Percentiles rank a stretch among this genome's conserved stretches.
Evolutionary conservation across 176 grass and related monocot genomes (phyloP).

Genomic region (Oryza australiensis): DNA sequence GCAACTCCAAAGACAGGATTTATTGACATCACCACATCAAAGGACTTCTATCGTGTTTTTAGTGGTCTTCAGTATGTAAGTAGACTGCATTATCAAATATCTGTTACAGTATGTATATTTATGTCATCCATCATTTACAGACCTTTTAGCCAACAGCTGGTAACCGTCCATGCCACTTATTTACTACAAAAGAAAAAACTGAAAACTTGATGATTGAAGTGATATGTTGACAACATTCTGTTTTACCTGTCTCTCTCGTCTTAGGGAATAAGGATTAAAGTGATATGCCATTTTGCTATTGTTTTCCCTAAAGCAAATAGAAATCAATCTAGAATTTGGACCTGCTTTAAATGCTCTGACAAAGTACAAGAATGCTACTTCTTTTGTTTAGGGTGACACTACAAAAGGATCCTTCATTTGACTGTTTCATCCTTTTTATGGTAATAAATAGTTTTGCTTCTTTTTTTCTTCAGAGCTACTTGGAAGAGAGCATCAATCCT

Average conservation of each 20-base stretch:
- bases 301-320: neutral
- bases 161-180: constrained; percentile 4
- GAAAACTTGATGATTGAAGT: neutral
- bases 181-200: neutral
- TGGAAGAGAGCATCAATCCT: constrained; percentile 74
- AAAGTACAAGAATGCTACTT: neutral
- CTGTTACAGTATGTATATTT: constrained; percentile 1
- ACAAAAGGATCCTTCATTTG: neutral
- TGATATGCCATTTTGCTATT: neutral
- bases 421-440: neutral
- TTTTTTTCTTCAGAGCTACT: constrained; percentile 60
- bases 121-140: neutral
- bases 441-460: neutral
- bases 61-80: constrained; percentile 99
- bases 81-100: constrained; percentile 17
- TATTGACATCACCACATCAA: constrained; percentile 95
- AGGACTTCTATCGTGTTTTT: constrained; percentile 96
- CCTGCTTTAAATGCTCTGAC: neutral
- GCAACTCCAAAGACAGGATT: constrained; percentile 97
- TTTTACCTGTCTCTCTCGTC: neutral
- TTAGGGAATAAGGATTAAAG: neutral
- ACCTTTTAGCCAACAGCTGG: neutral
- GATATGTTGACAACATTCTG: neutral
- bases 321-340: neutral
- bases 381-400: neutral